Conservation (phyloP, 164 flowering plant genomes). For the Echeveria elegans region DNA sequence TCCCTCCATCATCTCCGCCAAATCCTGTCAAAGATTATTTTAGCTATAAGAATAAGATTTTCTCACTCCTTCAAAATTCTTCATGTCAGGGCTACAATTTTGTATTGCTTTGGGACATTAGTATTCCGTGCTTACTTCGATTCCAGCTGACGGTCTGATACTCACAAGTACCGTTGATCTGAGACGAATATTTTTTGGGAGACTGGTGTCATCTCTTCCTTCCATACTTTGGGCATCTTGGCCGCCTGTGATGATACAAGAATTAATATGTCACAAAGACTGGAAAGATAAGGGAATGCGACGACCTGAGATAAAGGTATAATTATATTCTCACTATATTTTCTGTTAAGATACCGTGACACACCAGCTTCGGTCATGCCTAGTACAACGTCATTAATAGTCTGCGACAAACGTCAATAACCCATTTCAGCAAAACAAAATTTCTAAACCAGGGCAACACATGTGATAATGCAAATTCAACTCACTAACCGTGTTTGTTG, state of each 20-base stretch:
- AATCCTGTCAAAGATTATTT: not conserved
- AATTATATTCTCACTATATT: slow-evolving; percentile 19
- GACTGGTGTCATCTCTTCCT: not conserved
- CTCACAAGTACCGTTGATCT: slow-evolving; percentile 2
- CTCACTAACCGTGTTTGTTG: not conserved
- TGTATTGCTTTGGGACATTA: not conserved
- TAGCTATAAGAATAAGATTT: not conserved
- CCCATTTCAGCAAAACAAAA: not conserved
- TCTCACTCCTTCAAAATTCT: not conserved
- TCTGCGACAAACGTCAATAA: slow-evolving; percentile 10
- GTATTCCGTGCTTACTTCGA: slow-evolving; percentile 5
- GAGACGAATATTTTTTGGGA: slow-evolving; percentile 4
- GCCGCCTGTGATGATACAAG: not conserved
- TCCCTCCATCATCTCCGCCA: slow-evolving; percentile 21
- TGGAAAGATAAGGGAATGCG: not conserved
- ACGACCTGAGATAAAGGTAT: not conserved
- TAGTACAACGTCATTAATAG: slow-evolving; percentile 26
- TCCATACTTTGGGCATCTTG: not conserved
- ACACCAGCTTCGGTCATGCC: slow-evolving; percentile 37
- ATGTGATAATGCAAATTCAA: not conserved
- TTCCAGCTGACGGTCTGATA: slow-evolving; percentile 7
- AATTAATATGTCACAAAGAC: not conserved
- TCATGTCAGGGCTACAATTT: not conserved
- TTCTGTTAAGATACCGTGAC: slow-evolving; percentile 17
- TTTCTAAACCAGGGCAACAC: not conserved